A percentile compares a stretch with the other conserved stretches of the same genome.
Conservation (phyloP, 2,329 filamentous ascomycete species). For the Aspergillus fijiensis region DNA sequence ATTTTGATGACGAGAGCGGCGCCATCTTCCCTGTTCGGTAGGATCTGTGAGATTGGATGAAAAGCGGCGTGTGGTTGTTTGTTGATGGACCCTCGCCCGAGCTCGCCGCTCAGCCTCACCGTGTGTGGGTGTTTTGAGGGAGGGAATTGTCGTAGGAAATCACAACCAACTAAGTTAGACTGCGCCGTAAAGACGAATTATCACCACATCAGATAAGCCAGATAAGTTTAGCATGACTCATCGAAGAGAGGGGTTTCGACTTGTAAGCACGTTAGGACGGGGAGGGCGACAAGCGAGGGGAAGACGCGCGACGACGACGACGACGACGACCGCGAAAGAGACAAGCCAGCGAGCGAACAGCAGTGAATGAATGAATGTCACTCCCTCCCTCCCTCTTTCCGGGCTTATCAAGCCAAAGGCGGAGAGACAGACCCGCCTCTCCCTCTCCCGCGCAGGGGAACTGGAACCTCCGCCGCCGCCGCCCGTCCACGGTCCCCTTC, state of each 20-base stretch:
- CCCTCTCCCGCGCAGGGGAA: neutral
- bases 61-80: constrained; percentile 1
- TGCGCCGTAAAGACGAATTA: constrained; percentile 8
- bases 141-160: neutral
- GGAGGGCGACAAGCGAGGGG: constrained; percentile 2
- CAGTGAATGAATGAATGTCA: neutral
- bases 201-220: constrained; percentile 6
- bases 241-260: neutral
- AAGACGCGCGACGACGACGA: constrained; percentile 13
- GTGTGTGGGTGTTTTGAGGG: neutral
- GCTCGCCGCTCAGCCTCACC: constrained; percentile 17
- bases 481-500: neutral
- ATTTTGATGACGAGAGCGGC: constrained; percentile 29
- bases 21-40: constrained; percentile 26
- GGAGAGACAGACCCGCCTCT: constrained; percentile 10
- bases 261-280: neutral
- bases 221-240: constrained; percentile 17
- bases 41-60: neutral
- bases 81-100: constrained; percentile 7
- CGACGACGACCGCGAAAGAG: constrained; percentile 7
- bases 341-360: too few species aligned
- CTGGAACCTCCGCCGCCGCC: neutral
- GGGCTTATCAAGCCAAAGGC: constrained; percentile 13
- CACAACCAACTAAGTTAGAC: constrained; percentile 1
- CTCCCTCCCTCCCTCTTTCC: too few species aligned